These are phyloP conservation scores for Nannochloris sp. DNA, from an alignment of 139 green algal genomes.

Conservation along the genomic window DNA sequence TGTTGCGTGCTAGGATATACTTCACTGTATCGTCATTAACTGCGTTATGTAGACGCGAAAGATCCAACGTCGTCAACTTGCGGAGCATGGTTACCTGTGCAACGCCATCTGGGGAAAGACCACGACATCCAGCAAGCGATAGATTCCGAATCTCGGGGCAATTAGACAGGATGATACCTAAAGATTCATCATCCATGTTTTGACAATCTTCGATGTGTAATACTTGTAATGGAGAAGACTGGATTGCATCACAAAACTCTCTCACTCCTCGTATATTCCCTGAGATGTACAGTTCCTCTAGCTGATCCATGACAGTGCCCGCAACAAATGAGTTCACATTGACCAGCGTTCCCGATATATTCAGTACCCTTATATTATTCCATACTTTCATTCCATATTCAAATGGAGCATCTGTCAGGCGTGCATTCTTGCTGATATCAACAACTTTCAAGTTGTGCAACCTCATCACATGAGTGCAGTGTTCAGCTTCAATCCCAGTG, in stretches of 20 bases:
- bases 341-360: too few species aligned
- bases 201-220: background rate
- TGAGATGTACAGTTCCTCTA: too few species aligned
- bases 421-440: background rate
- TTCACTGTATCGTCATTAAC: background rate
- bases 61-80: slow-evolving; percentile 8
- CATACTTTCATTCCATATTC: too few species aligned
- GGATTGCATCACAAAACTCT: too few species aligned
- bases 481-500: background rate
- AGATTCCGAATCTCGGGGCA: slow-evolving; percentile 1
- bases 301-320: too few species aligned
- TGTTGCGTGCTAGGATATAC: background rate
- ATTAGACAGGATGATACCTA: background rate
- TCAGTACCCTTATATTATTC: too few species aligned
- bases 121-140: background rate
- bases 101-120: background rate
- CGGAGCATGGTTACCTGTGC: background rate
- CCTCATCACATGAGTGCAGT: background rate
- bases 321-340: too few species aligned
- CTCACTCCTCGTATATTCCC: too few species aligned
- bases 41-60: slow-evolving; percentile 4
- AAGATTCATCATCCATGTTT: background rate
- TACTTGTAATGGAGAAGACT: background rate
- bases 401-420: background rate
- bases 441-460: background rate